Evolutionary conservation across 2,329 filamentous ascomycete genomes (phyloP).

Genomic region (Clathrospora elynae): DNA sequence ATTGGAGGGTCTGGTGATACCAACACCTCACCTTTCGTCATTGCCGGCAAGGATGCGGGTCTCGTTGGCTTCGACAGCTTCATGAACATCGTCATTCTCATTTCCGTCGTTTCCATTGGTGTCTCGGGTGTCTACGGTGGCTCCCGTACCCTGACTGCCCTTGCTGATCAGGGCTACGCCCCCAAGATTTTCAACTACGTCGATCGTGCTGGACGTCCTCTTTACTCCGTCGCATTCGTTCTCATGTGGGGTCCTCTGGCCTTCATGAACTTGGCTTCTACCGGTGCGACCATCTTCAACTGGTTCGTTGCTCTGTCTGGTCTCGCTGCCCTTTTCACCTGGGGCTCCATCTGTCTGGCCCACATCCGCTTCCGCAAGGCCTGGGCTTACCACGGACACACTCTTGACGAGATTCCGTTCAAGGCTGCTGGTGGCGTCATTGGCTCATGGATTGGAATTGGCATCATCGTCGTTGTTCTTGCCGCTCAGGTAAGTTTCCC

Average conservation of each 20-base stretch:
- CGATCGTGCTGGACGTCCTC: constrained; percentile 78
- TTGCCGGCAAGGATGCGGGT: constrained; percentile 66
- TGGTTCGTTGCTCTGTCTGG: constrained; percentile 81
- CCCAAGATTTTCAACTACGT: constrained; percentile 79
- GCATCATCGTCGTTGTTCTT: constrained; percentile 48
- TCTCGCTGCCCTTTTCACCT: constrained; percentile 76
- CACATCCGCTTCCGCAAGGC: constrained; percentile 85
- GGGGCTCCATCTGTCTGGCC: constrained; percentile 83
- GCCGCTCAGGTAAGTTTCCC: constrained; percentile 45
- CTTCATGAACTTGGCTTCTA: constrained; percentile 63
- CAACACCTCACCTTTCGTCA: constrained; percentile 67
- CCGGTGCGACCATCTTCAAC: constrained; percentile 64
- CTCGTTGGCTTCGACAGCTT: constrained; percentile 65
- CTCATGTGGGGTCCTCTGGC: constrained; percentile 73
- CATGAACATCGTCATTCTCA: constrained; percentile 70
- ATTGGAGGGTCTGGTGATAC: constrained; percentile 45
- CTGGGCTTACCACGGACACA: constrained; percentile 47
- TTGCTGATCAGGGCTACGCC: constrained; percentile 66
- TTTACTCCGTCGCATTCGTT: constrained; percentile 72
- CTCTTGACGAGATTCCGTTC: constrained; percentile 54
- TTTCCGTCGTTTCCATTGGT: constrained; percentile 64
- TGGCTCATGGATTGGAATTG: constrained; percentile 49
- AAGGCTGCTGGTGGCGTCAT: constrained; percentile 48
- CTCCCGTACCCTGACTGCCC: constrained; percentile 62
- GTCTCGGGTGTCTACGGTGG: constrained; percentile 64